Evolutionary conservation across 2,329 filamentous ascomycete species (phyloP).

Genomic region (Bipolaris oryzae): DNA sequence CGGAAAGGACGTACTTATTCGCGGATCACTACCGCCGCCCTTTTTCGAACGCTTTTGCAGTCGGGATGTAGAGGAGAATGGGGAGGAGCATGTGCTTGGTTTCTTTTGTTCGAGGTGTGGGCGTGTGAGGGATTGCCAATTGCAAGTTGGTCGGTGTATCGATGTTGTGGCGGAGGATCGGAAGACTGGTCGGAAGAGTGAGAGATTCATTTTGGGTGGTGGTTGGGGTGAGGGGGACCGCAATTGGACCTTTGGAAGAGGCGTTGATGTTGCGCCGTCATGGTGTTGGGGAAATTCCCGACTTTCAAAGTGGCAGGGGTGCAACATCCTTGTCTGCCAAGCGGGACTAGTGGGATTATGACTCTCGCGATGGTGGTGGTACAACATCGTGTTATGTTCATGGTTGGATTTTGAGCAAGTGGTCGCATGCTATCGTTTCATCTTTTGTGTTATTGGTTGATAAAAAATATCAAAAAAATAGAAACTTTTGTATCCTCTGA

Average conservation of each 20-base stretch:
- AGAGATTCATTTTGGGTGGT: constrained; percentile 36
- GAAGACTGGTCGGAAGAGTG: constrained; percentile 31
- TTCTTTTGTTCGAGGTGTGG: constrained; percentile 4
- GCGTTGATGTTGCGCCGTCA: not conserved
- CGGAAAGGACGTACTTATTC: too few relatives aligned
- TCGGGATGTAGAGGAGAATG: constrained; percentile 40
- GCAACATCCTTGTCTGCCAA: constrained; percentile 3
- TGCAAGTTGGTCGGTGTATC: constrained; percentile 15
- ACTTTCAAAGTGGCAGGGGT: not conserved
- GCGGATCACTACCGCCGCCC: constrained; percentile 31
- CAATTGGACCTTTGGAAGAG: not conserved
- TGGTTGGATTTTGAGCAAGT: not conserved
- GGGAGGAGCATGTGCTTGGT: constrained; percentile 15
- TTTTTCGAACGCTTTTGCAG: constrained; percentile 38
- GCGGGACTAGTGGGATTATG: not conserved
- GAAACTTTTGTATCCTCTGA: too few relatives aligned
- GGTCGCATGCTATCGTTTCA: too few relatives aligned
- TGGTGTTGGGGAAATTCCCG: constrained; percentile 6
- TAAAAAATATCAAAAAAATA: too few relatives aligned
- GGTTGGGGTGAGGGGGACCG: not conserved
- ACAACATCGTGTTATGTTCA: not conserved
- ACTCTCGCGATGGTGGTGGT: too few relatives aligned
- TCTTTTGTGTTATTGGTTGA: too few relatives aligned
- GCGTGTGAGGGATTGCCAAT: constrained; percentile 14
- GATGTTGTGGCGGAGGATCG: constrained; percentile 21